Base-by-base conservation (phyloP, 306 rosid genomes). In the Biancaea sappan region DNA sequence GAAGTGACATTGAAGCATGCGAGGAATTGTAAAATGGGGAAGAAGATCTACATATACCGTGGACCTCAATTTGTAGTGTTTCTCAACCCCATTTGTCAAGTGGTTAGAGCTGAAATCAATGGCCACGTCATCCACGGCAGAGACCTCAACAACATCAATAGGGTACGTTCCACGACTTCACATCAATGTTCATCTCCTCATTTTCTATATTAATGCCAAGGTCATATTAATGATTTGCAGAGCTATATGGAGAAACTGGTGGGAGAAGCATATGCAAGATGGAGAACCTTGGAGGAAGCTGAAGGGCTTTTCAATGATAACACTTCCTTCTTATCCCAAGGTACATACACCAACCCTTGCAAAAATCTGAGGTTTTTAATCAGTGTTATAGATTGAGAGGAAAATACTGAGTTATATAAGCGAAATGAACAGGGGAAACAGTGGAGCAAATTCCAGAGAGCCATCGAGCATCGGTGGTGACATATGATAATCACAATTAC, bases 1-100 rank as follows among this genome's bases (percentile, higher is more conserved):
- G 88, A 92, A 4, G 85, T 22, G 24, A 90, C 96, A 1, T 37
- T 90, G 0, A 90, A 82, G 57, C 99, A 94, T 69, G 99, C 99
- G 0, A 92, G 15, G 73, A 90, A 89, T 4, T 94, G 97, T 43
- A 72, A 51, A 5, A 67, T 86, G 83, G 88, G 91, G 37, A 83
- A 34, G 72, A 92, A 92, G 58, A 16, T 44, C 1, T 87, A 86
- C 71, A 24, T 83, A 2, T 87, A 44, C 7, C 80, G 81, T 1
- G 79, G 81, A 0, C 58, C 73, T 31, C 69, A 82, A 1, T 73
- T 3, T 38, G 28, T 61, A 0, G 12, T 91, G 10, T 5, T 52
- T 64, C 65, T 92, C 1, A 88, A 84, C 75, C 83, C 95, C 1
- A 86, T 90, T 11, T 90, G 96, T 40, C 93, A 92, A 67, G 60